These are phyloP conservation scores for Trametes cinnabarina DNA, from an alignment of 768 basidiomycete species.

Conservation along the genomic window DNA sequence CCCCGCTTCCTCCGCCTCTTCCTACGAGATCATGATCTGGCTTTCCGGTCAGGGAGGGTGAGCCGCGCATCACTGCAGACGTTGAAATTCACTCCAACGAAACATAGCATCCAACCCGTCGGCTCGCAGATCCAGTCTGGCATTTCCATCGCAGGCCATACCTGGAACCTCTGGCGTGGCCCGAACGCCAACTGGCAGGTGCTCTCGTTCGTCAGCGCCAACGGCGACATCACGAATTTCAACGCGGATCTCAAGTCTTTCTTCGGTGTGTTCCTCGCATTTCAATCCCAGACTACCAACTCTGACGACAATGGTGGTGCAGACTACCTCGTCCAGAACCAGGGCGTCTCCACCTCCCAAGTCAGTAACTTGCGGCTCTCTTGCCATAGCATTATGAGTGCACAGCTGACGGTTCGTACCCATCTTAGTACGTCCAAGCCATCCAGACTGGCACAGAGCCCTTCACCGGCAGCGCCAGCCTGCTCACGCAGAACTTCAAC, in stretches of 20 bases:
- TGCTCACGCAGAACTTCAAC: constrained; percentile 42
- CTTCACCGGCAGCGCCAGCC: constrained; percentile 48
- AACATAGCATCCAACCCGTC: constrained; percentile 57
- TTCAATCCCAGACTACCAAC: background rate
- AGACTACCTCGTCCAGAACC: constrained; percentile 46
- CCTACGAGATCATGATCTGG: constrained; percentile 64
- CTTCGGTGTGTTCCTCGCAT: constrained; percentile 41
- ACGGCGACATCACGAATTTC: constrained; percentile 50
- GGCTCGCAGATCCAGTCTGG: constrained; percentile 46
- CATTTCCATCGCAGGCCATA: constrained; percentile 44
- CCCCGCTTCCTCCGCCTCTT: constrained; percentile 47
- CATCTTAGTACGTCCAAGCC: constrained; percentile 45
- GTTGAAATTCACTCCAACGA: too few species aligned
- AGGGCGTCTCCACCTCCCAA: constrained; percentile 49
- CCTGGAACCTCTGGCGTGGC: constrained; percentile 57
- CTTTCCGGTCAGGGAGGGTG: constrained; percentile 56
- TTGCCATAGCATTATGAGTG: background rate
- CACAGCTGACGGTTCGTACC: background rate
- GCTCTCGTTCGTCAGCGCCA: constrained; percentile 50
- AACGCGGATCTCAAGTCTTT: constrained; percentile 51
- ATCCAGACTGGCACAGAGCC: constrained; percentile 58
- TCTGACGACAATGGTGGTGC: background rate
- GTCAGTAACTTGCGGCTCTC: constrained; percentile 25
- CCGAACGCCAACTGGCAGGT: constrained; percentile 56
- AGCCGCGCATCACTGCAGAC: constrained; percentile 13